Evolutionary conservation across 176 grass and related monocot species (phyloP).

Genomic region (Carex littledalei): DNA sequence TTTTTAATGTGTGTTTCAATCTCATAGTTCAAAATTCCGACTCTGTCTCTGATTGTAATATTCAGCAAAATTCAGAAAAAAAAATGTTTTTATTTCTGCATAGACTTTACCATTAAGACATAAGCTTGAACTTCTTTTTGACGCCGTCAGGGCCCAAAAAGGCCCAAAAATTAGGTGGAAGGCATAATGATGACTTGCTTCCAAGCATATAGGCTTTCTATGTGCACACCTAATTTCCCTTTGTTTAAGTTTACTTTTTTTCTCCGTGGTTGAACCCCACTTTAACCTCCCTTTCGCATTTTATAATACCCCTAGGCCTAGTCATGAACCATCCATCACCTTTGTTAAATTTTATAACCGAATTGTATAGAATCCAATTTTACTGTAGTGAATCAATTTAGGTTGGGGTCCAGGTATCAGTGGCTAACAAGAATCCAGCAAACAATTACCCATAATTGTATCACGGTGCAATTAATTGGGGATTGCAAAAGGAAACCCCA

Average conservation of each 20-base stretch:
- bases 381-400: neutral
- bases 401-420: constrained; percentile 14
- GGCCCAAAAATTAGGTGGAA: neutral
- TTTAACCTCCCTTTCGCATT: constrained; percentile 30
- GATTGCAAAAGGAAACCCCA: constrained; percentile 9
- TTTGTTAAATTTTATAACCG: neutral
- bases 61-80: neutral
- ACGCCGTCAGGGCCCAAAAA: neutral
- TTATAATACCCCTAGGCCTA: constrained; percentile 32
- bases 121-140: neutral
- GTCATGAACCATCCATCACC: constrained; percentile 45
- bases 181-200: constrained; percentile 4
- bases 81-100: neutral
- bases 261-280: constrained; percentile 29
- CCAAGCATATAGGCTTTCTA: constrained; percentile 13
- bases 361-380: neutral
- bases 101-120: neutral
- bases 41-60: too few relatives aligned
- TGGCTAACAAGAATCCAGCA: constrained; percentile 43
- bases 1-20: too few relatives aligned
- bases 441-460: constrained; percentile 26
- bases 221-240: constrained; percentile 21
- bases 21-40: too few relatives aligned
- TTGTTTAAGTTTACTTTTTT: constrained; percentile 41
- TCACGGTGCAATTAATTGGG: neutral